Evolutionary conservation across 2,329 filamentous ascomycete genomes (phyloP).

Genomic region (Paraphaeosphaeria minitans): DNA sequence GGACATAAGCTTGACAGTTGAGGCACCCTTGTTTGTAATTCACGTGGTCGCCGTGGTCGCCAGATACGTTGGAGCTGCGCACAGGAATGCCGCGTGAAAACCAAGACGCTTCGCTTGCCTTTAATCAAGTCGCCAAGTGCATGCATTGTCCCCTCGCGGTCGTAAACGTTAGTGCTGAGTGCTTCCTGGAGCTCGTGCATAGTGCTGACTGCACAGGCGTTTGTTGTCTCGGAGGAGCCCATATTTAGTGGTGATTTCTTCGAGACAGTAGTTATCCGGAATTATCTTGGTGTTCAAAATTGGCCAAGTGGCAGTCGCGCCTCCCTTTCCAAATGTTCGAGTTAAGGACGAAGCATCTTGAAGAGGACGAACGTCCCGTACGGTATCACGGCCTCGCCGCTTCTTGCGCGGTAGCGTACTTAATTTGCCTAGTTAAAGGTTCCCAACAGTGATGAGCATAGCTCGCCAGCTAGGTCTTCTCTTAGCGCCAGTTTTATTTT

Average conservation of each 20-base stretch:
- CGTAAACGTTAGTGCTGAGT: conserved; percentile 23
- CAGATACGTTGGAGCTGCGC: not conserved
- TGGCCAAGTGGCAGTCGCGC: too few relatives aligned
- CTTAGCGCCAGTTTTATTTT: too few relatives aligned
- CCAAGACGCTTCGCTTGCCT: conserved; percentile 22
- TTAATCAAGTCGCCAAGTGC: conserved; percentile 21
- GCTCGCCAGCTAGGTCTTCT: too few relatives aligned
- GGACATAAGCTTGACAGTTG: conserved; percentile 33
- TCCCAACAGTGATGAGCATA: too few relatives aligned
- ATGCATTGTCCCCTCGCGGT: conserved; percentile 19
- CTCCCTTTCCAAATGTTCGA: too few relatives aligned
- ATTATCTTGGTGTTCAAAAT: too few relatives aligned
- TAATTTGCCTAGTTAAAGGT: too few relatives aligned
- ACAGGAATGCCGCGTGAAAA: conserved; percentile 34
- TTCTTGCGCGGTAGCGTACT: too few relatives aligned
- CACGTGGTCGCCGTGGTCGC: not conserved
- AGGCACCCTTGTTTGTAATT: conserved; percentile 24
- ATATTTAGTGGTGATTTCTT: not conserved
- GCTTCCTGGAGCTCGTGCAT: conserved; percentile 21
- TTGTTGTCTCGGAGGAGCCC: not conserved
- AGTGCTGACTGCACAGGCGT: conserved; percentile 3
- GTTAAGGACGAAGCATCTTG: too few relatives aligned
- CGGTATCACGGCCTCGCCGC: too few relatives aligned
- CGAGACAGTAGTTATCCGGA: too few relatives aligned
- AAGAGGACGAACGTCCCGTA: too few relatives aligned